Base-by-base conservation (phyloP, 2,329 filamentous ascomycete genomes). In the Trichoderma hamatum region DNA sequence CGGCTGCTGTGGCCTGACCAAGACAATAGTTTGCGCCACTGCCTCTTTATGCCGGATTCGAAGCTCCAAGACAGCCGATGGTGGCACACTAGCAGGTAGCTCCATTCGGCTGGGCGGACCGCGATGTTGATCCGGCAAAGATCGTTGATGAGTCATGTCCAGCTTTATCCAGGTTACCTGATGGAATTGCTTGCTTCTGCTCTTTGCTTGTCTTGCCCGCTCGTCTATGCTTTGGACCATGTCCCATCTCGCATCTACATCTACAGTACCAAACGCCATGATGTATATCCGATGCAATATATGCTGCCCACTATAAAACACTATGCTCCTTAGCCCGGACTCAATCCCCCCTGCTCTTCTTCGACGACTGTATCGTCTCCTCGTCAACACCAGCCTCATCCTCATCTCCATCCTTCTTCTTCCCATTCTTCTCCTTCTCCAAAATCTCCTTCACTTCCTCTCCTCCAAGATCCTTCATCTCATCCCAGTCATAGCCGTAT, bases 401-500 rank as follows among this genome's bases (percentile, higher is more conserved):
- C 3, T 80, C 78, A 2, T 78, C 75, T n/a, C 80, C 76, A 13
- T 74, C 73, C 26, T 76, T 73, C 11, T 78, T 76, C 46, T 77
- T 78, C 36, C 78, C 78, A 49, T 78, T 80, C 71, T 82, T 79
- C 75, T 88, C 86, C 70, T 85, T 80, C 71, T 87, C 86, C 36
- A 90, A 76, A 19, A 84, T 84, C 73, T 88, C 81, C 77, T 84
- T 85, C 0, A 89, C 85, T 36, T 91, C 85, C 74, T 90, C 88
- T n/a, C 87, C 87, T 14, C 88, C 89, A 63, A 95, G 88, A 72
- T 96, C 92, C 71, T 82, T 83, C 70, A 84, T 85, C 81, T 96
- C 93, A 74, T 97, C 88, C 92, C 93, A 97, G 63, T 95, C 92
- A 9, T 94, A 92, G 74, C 96, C 93, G 77, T 97, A 97, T 80